Conservation (phyloP, 2,329 filamentous ascomycete species). For the Pyrenochaeta sp. region DNA sequence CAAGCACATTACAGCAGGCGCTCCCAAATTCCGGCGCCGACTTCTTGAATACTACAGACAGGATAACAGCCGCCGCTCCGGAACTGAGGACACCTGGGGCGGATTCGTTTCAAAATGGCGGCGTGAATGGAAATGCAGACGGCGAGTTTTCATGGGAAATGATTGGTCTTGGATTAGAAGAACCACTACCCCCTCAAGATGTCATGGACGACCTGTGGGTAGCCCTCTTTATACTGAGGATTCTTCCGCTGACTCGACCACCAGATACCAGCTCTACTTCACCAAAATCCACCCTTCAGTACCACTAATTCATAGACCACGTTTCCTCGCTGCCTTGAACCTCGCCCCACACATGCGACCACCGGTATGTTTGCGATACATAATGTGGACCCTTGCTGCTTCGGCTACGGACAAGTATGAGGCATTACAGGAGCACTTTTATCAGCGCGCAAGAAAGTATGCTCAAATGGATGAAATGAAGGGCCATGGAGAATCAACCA, state of each 20-base stretch:
- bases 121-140: conserved; percentile 23
- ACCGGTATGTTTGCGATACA: conserved; percentile 87
- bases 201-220: conserved; percentile 84
- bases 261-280: conserved; percentile 84
- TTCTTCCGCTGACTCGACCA: conserved; percentile 12
- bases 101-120: conserved; percentile 24
- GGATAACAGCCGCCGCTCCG: conserved; percentile 11
- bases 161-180: conserved; percentile 80
- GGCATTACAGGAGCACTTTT: conserved; percentile 85
- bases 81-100: conserved; percentile 23
- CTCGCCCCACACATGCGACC: conserved; percentile 86
- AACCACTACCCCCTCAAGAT: conserved; percentile 78
- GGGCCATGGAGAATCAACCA: conserved; percentile 87
- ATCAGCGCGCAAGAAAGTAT: conserved; percentile 88
- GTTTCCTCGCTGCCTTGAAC: conserved; percentile 88
- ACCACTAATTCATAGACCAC: conserved; percentile 87
- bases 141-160: conserved; percentile 79
- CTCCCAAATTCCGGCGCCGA: conserved; percentile 29
- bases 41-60: conserved; percentile 22
- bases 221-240: not conserved
- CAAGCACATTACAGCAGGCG: conserved; percentile 37
- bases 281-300: conserved; percentile 85
- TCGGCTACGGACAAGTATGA: conserved; percentile 82
- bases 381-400: conserved; percentile 95
- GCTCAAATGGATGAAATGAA: conserved; percentile 89